Evolutionary conservation across 306 rosid species (phyloP).

Genomic region (Datisca glomerata): DNA sequence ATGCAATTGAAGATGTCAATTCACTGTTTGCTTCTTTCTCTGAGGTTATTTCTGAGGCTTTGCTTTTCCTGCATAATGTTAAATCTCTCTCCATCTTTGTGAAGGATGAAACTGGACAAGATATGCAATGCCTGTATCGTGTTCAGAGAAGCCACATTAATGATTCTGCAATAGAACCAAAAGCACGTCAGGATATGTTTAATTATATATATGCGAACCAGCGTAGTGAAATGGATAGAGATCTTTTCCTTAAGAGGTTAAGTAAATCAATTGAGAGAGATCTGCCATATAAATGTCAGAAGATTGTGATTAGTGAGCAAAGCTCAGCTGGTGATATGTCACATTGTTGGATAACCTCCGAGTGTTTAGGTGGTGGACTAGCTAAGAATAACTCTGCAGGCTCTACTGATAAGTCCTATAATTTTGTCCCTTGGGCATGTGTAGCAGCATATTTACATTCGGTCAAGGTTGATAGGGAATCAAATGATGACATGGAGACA

Average conservation of each 20-base stretch:
- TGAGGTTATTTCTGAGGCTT: conserved; percentile 74
- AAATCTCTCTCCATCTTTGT: conserved; percentile 70
- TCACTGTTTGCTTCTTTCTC: conserved; percentile 74
- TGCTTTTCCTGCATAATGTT: conserved; percentile 74
- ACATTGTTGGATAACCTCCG: conserved; percentile 81
- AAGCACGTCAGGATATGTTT: conserved; percentile 49
- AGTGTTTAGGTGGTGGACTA: conserved; percentile 71
- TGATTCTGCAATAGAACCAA: conserved; percentile 50
- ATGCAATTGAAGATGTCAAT: conserved; percentile 72
- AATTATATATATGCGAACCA: conserved; percentile 46
- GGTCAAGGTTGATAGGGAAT: conserved; percentile 33
- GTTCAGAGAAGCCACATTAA: conserved; percentile 43
- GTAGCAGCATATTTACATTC: conserved; percentile 81
- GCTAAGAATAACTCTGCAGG: conserved; percentile 34
- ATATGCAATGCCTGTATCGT: conserved; percentile 75
- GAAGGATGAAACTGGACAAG: conserved; percentile 73
- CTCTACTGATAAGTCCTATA: conserved; percentile 30
- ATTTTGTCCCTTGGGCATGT: conserved; percentile 93
- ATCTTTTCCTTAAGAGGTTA: conserved; percentile 59
- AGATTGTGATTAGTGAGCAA: conserved; percentile 52
- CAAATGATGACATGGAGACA: conserved; percentile 20
- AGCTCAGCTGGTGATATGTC: conserved; percentile 34
- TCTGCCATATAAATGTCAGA: conserved; percentile 73
- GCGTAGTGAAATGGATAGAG: conserved; percentile 53
- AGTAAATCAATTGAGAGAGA: conserved; percentile 38